These are phyloP conservation scores for Hsuehochloa calcarea DNA, from an alignment of 176 grass and related monocot genomes.

Conservation along the genomic window DNA sequence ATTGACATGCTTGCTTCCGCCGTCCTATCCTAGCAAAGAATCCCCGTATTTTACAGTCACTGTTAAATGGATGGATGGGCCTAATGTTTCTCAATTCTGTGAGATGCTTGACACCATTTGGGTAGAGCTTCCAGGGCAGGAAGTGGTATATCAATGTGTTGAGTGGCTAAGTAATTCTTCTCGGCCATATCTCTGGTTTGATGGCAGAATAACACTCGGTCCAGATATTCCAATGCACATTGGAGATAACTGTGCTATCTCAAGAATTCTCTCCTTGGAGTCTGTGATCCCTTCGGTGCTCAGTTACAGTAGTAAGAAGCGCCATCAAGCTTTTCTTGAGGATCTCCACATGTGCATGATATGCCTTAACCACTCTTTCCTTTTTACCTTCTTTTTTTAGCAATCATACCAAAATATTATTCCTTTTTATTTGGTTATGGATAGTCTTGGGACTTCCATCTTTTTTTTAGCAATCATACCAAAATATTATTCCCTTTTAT, in stretches of 20 bases:
- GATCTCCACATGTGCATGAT: conserved; percentile 47
- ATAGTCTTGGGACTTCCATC: too few species aligned
- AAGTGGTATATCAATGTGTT: conserved; percentile 58
- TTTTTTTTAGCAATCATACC: too few species aligned
- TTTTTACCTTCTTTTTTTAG: neutral
- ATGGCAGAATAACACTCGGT: conserved; percentile 37
- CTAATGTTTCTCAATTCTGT: conserved; percentile 48
- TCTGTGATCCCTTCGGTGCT: conserved; percentile 47
- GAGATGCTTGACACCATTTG: conserved; percentile 56
- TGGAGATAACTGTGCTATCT: conserved; percentile 29
- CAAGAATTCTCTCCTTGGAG: conserved; percentile 31
- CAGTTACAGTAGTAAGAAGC: conserved; percentile 35
- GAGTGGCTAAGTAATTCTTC: conserved; percentile 51
- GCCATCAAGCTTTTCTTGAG: conserved; percentile 45
- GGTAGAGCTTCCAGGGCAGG: conserved; percentile 48
- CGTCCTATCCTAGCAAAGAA: conserved; percentile 33
- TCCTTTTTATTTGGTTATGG: too few species aligned
- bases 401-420: too few species aligned
- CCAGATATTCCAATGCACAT: neutral
- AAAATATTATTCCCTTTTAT: neutral
- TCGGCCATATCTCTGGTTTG: conserved; percentile 36
- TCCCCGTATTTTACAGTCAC: conserved; percentile 48
- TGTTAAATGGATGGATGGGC: conserved; percentile 51
- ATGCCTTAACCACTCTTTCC: conserved; percentile 31
- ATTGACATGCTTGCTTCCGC: conserved; percentile 54